These are phyloP conservation scores for Naematelia encephala DNA, from an alignment of 768 basidiomycete species.

Conservation along the genomic window DNA sequence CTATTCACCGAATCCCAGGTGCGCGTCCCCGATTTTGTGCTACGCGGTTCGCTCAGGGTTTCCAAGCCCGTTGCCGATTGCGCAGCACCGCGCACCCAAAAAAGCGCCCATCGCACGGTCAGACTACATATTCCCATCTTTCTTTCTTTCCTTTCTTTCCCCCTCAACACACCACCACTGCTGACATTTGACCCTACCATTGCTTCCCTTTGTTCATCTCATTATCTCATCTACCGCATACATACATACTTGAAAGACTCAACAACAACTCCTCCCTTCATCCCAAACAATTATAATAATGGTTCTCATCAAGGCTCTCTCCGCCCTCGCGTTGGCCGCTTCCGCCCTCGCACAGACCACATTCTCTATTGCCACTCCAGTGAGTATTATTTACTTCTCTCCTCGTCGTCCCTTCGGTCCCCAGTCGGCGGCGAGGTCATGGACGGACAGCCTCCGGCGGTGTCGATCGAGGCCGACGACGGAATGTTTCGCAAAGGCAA, in stretches of 20 bases:
- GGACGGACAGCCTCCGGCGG: neutral
- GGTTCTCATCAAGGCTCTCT: constrained; percentile 37
- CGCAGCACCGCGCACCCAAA: no score
- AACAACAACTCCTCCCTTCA: neutral
- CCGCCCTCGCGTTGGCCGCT: constrained; percentile 31
- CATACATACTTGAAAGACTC: neutral
- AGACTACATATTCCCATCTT: neutral
- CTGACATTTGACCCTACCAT: neutral
- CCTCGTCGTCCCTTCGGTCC: neutral
- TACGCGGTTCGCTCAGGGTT: neutral
- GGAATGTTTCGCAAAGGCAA: neutral
- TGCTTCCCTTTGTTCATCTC: neutral
- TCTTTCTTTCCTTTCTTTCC: neutral
- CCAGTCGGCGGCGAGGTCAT: neutral
- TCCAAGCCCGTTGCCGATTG: no score
- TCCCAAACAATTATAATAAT: neutral
- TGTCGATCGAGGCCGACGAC: no score
- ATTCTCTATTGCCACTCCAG: constrained; percentile 45
- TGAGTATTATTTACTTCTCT: constrained; percentile 17
- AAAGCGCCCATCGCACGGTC: neutral
- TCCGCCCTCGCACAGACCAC: constrained; percentile 38
- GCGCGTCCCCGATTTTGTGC: neutral
- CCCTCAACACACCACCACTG: no score
- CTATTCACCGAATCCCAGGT: neutral
- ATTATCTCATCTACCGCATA: neutral